phyloP scores from a whole-genome alignment of 352 stramenopile species.

The Phytophthora sp. region DNA sequence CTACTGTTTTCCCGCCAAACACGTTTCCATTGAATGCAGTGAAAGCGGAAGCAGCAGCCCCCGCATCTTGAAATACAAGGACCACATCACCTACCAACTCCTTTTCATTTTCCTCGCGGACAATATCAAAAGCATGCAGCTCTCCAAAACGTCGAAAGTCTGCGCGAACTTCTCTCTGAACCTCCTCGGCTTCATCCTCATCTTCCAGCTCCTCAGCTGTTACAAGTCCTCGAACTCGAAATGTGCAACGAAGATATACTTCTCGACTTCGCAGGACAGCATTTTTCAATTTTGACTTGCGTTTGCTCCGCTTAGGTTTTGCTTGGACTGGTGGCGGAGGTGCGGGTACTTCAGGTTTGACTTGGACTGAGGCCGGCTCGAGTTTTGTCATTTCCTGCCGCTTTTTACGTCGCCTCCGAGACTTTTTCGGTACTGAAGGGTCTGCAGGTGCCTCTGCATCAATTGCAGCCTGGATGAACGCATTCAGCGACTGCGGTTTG shows the following conservation, averaged over 20 bases:
- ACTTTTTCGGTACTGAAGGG: neutral
- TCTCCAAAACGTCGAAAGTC: conserved; percentile 39
- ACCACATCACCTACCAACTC: conserved; percentile 22
- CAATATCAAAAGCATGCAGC: conserved; percentile 27
- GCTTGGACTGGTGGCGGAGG: conserved; percentile 1
- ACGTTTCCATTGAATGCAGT: conserved; percentile 32
- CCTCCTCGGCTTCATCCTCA: conserved; percentile 55
- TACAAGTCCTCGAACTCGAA: conserved; percentile 44
- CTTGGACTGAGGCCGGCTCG: neutral
- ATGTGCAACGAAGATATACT: neutral
- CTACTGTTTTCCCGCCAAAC: conserved; percentile 34
- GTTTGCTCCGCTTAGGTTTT: conserved; percentile 29
- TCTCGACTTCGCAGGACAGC: conserved; percentile 10
- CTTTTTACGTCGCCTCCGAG: conserved; percentile 24
- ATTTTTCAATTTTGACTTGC: conserved; percentile 44
- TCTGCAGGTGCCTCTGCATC: neutral
- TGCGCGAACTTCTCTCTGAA: conserved; percentile 39
- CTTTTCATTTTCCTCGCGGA: conserved; percentile 4
- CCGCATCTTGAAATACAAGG: conserved; percentile 18
- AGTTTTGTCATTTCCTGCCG: neutral
- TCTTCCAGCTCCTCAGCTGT: conserved; percentile 53
- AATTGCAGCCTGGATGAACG: conserved; percentile 31
- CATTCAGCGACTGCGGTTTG: conserved; percentile 4
- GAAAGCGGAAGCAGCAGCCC: conserved; percentile 17
- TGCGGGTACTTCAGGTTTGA: neutral